Evolutionary conservation across 371 early-diverging fungal genomes (phyloP).

Genomic region (Mucor velutinosus): DNA sequence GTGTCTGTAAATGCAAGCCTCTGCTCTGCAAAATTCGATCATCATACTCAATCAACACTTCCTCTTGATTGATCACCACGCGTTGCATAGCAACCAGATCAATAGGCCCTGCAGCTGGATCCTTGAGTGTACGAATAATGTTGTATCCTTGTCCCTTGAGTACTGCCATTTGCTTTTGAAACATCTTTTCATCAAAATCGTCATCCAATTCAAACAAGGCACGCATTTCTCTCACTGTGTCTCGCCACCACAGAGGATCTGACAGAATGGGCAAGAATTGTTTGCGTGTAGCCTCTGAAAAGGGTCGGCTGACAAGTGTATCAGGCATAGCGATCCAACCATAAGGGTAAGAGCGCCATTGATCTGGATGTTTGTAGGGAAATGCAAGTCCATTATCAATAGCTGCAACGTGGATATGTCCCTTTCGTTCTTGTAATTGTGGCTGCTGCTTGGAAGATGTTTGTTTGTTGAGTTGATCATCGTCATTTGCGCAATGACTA

Average conservation of each 20-base stretch:
- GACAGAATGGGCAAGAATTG: conserved; percentile 71
- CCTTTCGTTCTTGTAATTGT: conserved; percentile 7
- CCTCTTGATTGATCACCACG: conserved; percentile 58
- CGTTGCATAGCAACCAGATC: conserved; percentile 61
- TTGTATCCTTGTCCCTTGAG: conserved; percentile 89
- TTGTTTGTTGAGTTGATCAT: conserved; percentile 15
- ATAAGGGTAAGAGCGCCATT: conserved; percentile 88
- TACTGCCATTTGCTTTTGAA: conserved; percentile 79
- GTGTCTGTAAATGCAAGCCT: background rate
- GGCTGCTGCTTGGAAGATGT: conserved; percentile 14
- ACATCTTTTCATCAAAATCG: conserved; percentile 84
- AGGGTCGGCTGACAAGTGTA: conserved; percentile 61
- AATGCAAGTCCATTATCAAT: conserved; percentile 95
- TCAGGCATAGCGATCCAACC: conserved; percentile 83
- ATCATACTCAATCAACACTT: conserved; percentile 50
- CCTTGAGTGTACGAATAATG: conserved; percentile 68
- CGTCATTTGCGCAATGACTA: background rate
- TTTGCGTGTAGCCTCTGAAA: conserved; percentile 67
- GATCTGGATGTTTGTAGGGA: conserved; percentile 92
- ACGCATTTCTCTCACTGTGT: conserved; percentile 68
- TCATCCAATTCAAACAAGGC: conserved; percentile 67
- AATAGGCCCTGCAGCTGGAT: conserved; percentile 57
- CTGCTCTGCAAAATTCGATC: conserved; percentile 24
- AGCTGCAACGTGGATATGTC: conserved; percentile 74
- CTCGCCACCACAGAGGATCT: conserved; percentile 79